Conservation (phyloP, 2,329 filamentous ascomycete genomes). For the Calonectria hongkongensis region DNA sequence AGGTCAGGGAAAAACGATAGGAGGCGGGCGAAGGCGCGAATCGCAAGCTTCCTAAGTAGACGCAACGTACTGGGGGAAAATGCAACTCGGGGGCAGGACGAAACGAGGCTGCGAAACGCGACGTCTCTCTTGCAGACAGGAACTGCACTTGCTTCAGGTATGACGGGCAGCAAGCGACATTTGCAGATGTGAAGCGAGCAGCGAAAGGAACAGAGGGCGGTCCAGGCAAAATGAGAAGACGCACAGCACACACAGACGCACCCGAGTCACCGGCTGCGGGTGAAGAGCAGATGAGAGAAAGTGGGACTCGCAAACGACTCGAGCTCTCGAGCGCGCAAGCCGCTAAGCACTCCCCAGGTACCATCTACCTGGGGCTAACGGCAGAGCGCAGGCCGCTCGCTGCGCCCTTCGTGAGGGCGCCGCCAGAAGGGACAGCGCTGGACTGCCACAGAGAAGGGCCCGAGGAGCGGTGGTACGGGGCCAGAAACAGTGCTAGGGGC, state of each 20-base stretch:
- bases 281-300: slow-evolving; percentile 31
- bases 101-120: slow-evolving; percentile 19
- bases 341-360: slow-evolving; percentile 31
- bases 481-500: slow-evolving; percentile 27
- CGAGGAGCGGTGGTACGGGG: slow-evolving; percentile 13
- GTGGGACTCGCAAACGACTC: slow-evolving; percentile 31
- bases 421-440: slow-evolving; percentile 9
- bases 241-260: slow-evolving; percentile 20
- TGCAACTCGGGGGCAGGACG: slow-evolving; percentile 4
- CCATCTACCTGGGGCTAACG: slow-evolving; percentile 36
- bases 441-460: background rate
- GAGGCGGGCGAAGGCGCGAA: slow-evolving; percentile 11
- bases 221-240: slow-evolving; percentile 15
- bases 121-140: slow-evolving; percentile 17
- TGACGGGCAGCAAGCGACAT: slow-evolving; percentile 21
- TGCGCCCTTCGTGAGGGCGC: slow-evolving; percentile 5
- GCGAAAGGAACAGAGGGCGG: background rate
- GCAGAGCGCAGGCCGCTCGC: slow-evolving; percentile 22
- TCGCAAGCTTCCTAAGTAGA: slow-evolving; percentile 18
- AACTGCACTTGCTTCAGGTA: slow-evolving; percentile 15
- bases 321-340: slow-evolving; percentile 9
- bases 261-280: background rate
- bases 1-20: background rate
- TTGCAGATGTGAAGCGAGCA: slow-evolving; percentile 22
- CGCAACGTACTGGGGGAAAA: slow-evolving; percentile 5